Evolutionary conservation across 768 basidiomycete genomes (phyloP).

Genomic region (Lentinula lateritia): DNA sequence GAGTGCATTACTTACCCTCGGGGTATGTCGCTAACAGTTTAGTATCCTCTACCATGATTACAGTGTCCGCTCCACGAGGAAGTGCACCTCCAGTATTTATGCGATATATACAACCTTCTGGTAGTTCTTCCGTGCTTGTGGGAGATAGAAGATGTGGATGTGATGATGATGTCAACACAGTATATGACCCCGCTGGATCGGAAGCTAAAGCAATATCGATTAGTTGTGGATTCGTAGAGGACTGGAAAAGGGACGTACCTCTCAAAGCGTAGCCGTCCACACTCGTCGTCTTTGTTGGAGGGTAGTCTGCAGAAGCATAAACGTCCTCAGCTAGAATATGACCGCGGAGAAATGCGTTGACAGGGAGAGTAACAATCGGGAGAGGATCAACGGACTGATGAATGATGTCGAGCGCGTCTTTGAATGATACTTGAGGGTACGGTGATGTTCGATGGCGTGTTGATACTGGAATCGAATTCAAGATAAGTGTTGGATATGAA

Average conservation of each 20-base stretch:
- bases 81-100: constrained; percentile 86
- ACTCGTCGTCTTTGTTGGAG: constrained; percentile 63
- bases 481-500: neutral
- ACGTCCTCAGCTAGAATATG: constrained; percentile 76
- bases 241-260: constrained; percentile 34
- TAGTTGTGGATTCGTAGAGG: neutral
- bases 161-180: constrained; percentile 55
- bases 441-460: constrained; percentile 73
- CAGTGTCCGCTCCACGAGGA: constrained; percentile 67
- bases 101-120: constrained; percentile 54
- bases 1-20: constrained; percentile 13
- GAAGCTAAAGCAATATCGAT: constrained; percentile 36
- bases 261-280: constrained; percentile 87
- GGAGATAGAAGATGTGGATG: constrained; percentile 35
- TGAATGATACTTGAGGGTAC: constrained; percentile 63
- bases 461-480: constrained; percentile 40
- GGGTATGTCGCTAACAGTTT: constrained; percentile 53
- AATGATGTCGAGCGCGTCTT: constrained; percentile 58
- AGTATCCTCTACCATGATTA: constrained; percentile 95
- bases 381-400: constrained; percentile 42
- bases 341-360: constrained; percentile 40
- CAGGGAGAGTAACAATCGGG: constrained; percentile 31
- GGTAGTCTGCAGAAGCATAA: constrained; percentile 57
- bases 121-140: constrained; percentile 43
- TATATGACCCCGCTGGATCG: constrained; percentile 60